Conservation (phyloP, 2,329 filamentous ascomycete species). For the Anthostomella pinea region DNA sequence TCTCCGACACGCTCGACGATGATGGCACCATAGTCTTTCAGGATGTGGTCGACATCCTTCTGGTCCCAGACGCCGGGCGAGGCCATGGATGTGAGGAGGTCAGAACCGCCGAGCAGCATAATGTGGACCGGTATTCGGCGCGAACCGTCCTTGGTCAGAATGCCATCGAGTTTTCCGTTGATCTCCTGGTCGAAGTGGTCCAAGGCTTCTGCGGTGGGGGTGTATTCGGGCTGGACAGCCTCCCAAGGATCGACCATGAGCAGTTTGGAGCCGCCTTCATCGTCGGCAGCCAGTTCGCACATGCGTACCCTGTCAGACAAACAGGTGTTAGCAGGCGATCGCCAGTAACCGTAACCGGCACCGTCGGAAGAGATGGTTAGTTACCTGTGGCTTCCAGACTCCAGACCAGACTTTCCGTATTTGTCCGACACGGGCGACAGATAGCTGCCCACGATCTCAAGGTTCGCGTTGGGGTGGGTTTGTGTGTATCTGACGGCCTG, state of each 20-base stretch:
- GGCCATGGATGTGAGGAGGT: conserved; percentile 72
- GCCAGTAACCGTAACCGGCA: too few relatives aligned
- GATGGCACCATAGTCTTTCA: conserved; percentile 76
- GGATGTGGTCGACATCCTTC: conserved; percentile 82
- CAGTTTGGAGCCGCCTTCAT: conserved; percentile 73
- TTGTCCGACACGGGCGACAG: conserved; percentile 62
- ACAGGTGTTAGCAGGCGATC: conserved; percentile 15
- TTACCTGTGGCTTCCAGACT: conserved; percentile 66
- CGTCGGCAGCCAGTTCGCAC: conserved; percentile 77
- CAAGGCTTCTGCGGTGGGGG: conserved; percentile 83
- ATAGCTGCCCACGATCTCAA: conserved; percentile 80
- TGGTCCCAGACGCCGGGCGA: conserved; percentile 76
- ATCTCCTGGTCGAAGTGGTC: conserved; percentile 92
- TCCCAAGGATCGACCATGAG: conserved; percentile 89
- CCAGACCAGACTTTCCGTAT: conserved; percentile 78
- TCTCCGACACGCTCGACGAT: conserved; percentile 92
- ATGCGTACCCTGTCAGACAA: conserved; percentile 61
- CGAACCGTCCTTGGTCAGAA: conserved; percentile 64
- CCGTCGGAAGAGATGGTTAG: conserved; percentile 8
- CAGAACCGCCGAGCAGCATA: conserved; percentile 76
- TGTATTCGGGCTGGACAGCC: conserved; percentile 78
- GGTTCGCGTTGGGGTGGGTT: conserved; percentile 56
- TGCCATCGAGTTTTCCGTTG: conserved; percentile 73
- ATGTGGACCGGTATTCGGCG: conserved; percentile 67
- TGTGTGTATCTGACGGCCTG: conserved; percentile 30